Base-by-base conservation (phyloP, 768 basidiomycete genomes). In the Epithele typhae region DNA sequence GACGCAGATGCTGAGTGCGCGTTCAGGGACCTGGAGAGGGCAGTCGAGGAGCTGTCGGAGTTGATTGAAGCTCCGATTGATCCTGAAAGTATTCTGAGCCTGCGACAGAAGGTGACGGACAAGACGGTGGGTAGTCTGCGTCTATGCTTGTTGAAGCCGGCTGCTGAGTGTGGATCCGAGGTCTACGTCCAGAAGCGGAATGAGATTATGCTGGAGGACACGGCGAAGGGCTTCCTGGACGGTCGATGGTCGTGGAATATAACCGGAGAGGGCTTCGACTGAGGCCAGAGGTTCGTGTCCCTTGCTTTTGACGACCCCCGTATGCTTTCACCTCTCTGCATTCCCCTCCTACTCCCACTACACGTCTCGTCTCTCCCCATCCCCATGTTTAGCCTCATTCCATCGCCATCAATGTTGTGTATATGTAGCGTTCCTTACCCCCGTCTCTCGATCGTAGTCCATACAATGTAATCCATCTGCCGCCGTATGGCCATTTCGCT, bases 181-280 rank as follows among this genome's bases (percentile, higher is more conserved):
- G 84, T 91, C 15, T 98, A 97, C 61, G 94, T 97, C n/a, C 84
- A 92, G 69, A 97, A 94, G 69, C 79, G 96, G 25, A 94, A 96
- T 64, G 87, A 92, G 64, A 94, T 97, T 59, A 78, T 99, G 55
- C 69, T 98, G 27, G 92, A 95, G 58, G 96, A 98, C 65, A 97
- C 95, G 0, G 88, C 94, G 0, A 80, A 76, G 49, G 94, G 94
- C 4, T 94, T 90, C 69, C 64, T 82, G 34, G 93, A 96, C 41
- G 88, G 81, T 9, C 69, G 91, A 48, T 93, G 91, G 91, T 73
- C 58, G 54, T 92, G 89, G 91, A 91, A 92, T 59, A 70, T 69
- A 3, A 18, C 65, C 6, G 80, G 91, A 5, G 84, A 84, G 3
- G 87, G 86, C 30, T 85, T 87, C 27, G 27, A 30, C n/a, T n/a